phyloP scores from a whole-genome alignment of 768 basidiomycete species.

The Hygrocybe punicea region DNA sequence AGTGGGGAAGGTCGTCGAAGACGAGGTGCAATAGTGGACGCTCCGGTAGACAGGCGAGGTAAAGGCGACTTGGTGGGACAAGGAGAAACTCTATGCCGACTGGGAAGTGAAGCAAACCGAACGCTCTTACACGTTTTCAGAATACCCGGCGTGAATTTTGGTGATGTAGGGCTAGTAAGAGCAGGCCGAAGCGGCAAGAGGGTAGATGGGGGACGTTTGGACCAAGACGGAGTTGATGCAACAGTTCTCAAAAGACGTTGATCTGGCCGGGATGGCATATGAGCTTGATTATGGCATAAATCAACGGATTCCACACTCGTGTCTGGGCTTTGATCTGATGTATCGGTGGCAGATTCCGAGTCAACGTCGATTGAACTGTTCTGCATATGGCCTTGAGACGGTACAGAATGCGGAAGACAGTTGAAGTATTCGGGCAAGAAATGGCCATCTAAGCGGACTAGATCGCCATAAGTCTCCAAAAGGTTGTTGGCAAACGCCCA shows the following conservation, averaged over 20 bases:
- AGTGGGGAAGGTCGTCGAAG: slow-evolving; percentile 6
- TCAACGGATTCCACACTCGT: background rate
- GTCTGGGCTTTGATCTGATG: background rate
- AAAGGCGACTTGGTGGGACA: background rate
- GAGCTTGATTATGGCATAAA: background rate
- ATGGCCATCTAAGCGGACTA: background rate
- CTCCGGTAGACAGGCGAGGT: slow-evolving; percentile 1
- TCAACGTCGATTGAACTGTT: background rate
- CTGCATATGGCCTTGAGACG: background rate
- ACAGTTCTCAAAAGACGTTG: slow-evolving; percentile 10
- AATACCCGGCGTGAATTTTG: slow-evolving; percentile 31
- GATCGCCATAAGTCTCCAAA: slow-evolving; percentile 12
- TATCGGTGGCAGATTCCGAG: background rate
- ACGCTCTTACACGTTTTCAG: slow-evolving; percentile 43
- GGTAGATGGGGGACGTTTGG: slow-evolving; percentile 22
- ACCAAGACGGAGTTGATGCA: slow-evolving; percentile 14
- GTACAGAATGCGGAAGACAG: background rate
- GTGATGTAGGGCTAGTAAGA: slow-evolving; percentile 13
- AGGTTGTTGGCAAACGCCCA: slow-evolving; percentile 40
- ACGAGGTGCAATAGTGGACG: background rate
- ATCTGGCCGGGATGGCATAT: background rate
- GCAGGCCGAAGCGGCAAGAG: slow-evolving; percentile 18
- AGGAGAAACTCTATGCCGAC: slow-evolving; percentile 5
- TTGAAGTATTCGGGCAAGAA: background rate
- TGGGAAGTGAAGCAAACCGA: slow-evolving; percentile 40